A percentile compares a stretch with the other conserved stretches of the same genome.
Evolutionary conservation across 257 asterid species (phyloP).

Genomic region (Euphrasia confusa): DNA sequence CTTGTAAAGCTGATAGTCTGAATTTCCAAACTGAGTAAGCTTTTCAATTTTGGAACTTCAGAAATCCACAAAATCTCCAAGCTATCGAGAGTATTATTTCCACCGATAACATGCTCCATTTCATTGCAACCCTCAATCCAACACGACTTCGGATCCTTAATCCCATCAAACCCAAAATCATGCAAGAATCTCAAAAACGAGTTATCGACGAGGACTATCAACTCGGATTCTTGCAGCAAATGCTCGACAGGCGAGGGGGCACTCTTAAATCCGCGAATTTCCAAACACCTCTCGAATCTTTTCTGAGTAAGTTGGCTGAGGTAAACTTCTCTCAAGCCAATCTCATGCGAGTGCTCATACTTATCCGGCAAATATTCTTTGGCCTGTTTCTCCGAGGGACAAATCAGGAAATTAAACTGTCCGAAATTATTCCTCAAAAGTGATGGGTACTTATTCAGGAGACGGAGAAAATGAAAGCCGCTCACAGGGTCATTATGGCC

Average conservation of each 20-base stretch:
- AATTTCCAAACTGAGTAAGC: conserved; percentile 9
- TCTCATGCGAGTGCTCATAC: conserved; percentile 18
- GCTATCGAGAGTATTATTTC: background rate
- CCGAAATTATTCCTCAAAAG: conserved; percentile 14
- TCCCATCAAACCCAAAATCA: conserved; percentile 19
- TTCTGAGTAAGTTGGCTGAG: conserved; percentile 6
- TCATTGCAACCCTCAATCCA: conserved; percentile 44
- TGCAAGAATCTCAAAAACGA: conserved; percentile 23
- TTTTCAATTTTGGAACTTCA: conserved; percentile 20
- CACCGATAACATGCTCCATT: conserved; percentile 27
- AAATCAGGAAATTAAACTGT: conserved; percentile 28
- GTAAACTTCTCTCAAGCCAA: conserved; percentile 19
- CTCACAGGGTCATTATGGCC: conserved; percentile 5
- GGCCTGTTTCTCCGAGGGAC: conserved; percentile 25
- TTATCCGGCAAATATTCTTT: conserved; percentile 12
- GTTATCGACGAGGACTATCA: conserved; percentile 24
- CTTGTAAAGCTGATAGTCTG: conserved; percentile 18
- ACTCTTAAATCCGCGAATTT: conserved; percentile 29
- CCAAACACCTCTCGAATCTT: conserved; percentile 24
- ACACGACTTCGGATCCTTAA: conserved; percentile 28
- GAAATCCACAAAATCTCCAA: conserved; percentile 31
- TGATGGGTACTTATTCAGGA: conserved; percentile 18
- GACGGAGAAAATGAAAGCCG: conserved; percentile 27
- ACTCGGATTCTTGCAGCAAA: conserved; percentile 25
- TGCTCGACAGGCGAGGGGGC: conserved; percentile 23